Evolutionary conservation across 176 grass and related monocot species (phyloP).

Genomic region (Musa itinerans): DNA sequence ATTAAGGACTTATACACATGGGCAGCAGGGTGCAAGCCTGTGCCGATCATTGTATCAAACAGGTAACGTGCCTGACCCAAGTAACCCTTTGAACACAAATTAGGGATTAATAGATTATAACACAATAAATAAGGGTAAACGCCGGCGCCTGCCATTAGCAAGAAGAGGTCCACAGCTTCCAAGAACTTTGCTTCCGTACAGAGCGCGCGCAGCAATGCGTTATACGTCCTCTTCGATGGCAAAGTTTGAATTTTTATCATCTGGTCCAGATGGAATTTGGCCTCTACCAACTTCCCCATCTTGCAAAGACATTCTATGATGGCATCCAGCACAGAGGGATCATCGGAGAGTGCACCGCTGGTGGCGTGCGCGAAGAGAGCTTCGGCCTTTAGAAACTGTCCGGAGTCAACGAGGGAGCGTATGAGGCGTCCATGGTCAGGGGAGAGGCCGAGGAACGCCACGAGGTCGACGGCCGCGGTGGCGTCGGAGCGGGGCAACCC

Average conservation of each 20-base stretch:
- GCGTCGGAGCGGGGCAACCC: neutral
- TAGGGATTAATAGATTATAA: constrained; percentile 6
- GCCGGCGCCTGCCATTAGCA: constrained; percentile 6
- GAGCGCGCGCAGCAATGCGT: neutral
- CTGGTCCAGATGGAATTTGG: constrained; percentile 14
- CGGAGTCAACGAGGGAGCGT: constrained; percentile 8
- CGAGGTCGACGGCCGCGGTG: neutral
- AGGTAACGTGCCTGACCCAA: constrained; percentile 14
- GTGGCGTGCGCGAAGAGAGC: constrained; percentile 5
- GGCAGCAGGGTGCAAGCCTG: neutral
- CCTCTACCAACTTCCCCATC: constrained; percentile 6
- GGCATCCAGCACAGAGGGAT: constrained; percentile 12
- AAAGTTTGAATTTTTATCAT: constrained; percentile 19
- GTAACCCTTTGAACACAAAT: constrained; percentile 12
- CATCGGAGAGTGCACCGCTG: constrained; percentile 1
- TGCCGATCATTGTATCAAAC: constrained; percentile 18
- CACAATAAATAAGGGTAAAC: constrained; percentile 2
- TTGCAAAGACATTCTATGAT: constrained; percentile 18
- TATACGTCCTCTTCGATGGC: constrained; percentile 14
- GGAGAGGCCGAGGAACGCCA: constrained; percentile 6
- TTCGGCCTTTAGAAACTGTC: constrained; percentile 4
- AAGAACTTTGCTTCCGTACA: constrained; percentile 12
- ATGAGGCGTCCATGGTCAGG: constrained; percentile 4
- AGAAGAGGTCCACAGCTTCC: constrained; percentile 21
- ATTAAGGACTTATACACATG: constrained; percentile 8